Evolutionary conservation across 441 rosid genomes (phyloP), one percentile per base, ranked within the genome.

Genomic region (Syzygium malaccense): DNA sequence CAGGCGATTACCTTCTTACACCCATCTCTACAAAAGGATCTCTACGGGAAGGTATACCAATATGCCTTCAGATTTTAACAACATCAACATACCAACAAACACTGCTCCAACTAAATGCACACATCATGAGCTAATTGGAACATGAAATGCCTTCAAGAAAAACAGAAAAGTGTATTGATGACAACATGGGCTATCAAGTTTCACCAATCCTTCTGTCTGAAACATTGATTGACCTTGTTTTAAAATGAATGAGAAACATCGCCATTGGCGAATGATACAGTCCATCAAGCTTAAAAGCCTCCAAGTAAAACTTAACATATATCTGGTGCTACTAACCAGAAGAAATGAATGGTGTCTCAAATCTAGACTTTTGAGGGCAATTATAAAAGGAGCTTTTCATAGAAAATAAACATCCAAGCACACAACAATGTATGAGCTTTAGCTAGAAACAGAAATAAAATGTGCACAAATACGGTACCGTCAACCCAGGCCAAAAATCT

Each of bases 261-360:
- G 2, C 51, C 83, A 23, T 23, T 41, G 83, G n/a, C 1, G 0
- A 37, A 75, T 20, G 83, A 75, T 75, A 23, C 5, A 0, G 28
- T 45, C 7, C 3, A 14, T 45, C 83, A 41, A 75, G 51, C 51
- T 75, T 41, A 75, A 41, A 75, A 75, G 83, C 83, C 17, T 75
- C 83, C 83, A 37, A 71, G 28, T 37, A 37, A 33, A 33, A 75
- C 51, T 37, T 41, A 17, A 75, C 83, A 75, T 41, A 75, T 45
- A 75, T 75, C 18, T 3, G 51, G 83, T 75, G 83, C 51, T 75
- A 75, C 83, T 41, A 12, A 75, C 51, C 51, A 75, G 83, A 75
- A 75, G 83, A 1, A 75, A 75, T 75, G 18, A 75, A 1, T 23
- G 51, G 25, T 0, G 5, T 23, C 1, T 4, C 83, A 41, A 71